These are phyloP conservation scores for Alternaria brassicicola DNA, from an alignment of 2,329 filamentous ascomycete species.

Conservation along the genomic window DNA sequence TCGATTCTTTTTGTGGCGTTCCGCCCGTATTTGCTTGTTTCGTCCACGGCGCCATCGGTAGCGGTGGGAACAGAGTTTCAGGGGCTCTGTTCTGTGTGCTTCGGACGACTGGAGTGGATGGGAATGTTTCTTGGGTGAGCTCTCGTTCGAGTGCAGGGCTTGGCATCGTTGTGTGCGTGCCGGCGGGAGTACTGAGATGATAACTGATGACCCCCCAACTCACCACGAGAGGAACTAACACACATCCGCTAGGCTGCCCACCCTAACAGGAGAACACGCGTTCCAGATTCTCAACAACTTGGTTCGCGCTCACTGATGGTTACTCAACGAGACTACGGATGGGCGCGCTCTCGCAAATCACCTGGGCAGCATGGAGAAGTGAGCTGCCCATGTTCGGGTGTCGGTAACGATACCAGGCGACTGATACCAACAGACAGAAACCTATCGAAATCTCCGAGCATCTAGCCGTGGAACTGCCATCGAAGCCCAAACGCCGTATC, in stretches of 20 bases:
- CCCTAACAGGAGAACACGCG: background rate
- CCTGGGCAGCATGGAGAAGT: background rate
- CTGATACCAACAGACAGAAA: background rate
- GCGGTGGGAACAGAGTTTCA: background rate
- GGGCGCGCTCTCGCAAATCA: background rate
- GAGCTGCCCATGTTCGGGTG: background rate
- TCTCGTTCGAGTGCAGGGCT: background rate
- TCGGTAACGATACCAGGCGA: background rate
- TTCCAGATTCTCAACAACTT: background rate
- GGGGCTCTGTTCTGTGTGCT: background rate
- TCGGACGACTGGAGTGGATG: background rate
- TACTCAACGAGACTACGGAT: background rate
- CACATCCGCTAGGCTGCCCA: background rate
- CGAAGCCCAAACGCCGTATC: background rate
- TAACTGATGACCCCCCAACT: background rate
- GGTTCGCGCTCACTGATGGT: background rate
- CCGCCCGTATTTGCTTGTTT: constrained; percentile 36
- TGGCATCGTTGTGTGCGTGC: background rate
- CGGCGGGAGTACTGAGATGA: background rate
- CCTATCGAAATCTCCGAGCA: background rate
- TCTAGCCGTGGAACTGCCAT: background rate
- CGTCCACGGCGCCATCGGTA: constrained; percentile 11
- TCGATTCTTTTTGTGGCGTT: constrained; percentile 23
- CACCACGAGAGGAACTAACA: background rate
- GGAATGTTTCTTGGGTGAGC: background rate